Evolutionary conservation across 495 filamentous ascomycete genomes (phyloP).

Genomic region (Echria macrotheca): DNA sequence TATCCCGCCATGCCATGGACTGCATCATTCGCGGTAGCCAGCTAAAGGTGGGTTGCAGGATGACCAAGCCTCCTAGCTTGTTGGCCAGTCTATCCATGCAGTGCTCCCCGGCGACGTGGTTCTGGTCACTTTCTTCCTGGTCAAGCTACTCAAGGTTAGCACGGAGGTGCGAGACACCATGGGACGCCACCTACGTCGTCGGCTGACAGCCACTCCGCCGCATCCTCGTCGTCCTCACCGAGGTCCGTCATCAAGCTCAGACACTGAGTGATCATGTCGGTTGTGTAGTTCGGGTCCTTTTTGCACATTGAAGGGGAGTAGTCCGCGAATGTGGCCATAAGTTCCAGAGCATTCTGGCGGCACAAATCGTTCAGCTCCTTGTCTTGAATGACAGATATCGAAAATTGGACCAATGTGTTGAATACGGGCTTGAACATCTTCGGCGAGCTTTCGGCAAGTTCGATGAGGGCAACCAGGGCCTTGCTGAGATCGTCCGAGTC

Average conservation of each 20-base stretch:
- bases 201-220: slow-evolving; percentile 83
- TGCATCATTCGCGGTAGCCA: slow-evolving; percentile 99
- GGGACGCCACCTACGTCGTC: slow-evolving; percentile 67
- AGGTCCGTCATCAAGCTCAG: slow-evolving; percentile 99
- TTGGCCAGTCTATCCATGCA: slow-evolving; percentile 98
- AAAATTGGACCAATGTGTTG: slow-evolving; percentile 84
- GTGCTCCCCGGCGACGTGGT: slow-evolving; percentile 97
- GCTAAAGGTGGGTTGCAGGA: slow-evolving; percentile 88
- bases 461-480: slow-evolving; percentile 83
- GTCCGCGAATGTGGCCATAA: slow-evolving; percentile 98
- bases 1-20: slow-evolving; percentile 89
- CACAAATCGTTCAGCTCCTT: slow-evolving; percentile 88
- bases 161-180: neutral
- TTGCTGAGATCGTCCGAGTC: slow-evolving; percentile 87
- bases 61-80: slow-evolving; percentile 81
- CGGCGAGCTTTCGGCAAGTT: slow-evolving; percentile 82
- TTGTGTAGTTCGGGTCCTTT: slow-evolving; percentile 84
- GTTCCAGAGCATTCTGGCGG: slow-evolving; percentile 88
- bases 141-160: slow-evolving; percentile 56
- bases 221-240: slow-evolving; percentile 90
- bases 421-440: slow-evolving; percentile 97
- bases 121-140: slow-evolving; percentile 90
- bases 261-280: slow-evolving; percentile 97
- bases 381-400: slow-evolving; percentile 86
- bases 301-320: slow-evolving; percentile 88